Percentiles rank a stretch among this genome's conserved stretches.
phyloP scores from a whole-genome alignment of 1,139 yeast species.

The Geotrichum macrosporum region DNA sequence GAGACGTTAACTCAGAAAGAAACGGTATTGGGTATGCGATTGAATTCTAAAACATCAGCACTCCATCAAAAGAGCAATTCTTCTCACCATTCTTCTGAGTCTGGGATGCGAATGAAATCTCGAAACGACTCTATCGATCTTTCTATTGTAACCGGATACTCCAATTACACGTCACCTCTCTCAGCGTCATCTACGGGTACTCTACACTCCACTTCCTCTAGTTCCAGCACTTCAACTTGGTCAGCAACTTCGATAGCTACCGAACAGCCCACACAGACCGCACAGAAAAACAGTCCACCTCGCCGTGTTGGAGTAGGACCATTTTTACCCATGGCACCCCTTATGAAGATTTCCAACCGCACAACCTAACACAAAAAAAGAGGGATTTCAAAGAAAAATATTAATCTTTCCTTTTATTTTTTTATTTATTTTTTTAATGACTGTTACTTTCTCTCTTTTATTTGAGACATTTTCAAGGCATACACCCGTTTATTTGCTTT shows the following conservation, averaged over 20 bases:
- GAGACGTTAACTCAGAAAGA: too few species aligned
- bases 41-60: too few species aligned
- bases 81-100: not conserved
- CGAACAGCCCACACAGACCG: not conserved
- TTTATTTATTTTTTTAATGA: too few species aligned
- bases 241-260: not conserved
- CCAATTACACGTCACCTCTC: conserved; percentile 2
- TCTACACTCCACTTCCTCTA: not conserved
- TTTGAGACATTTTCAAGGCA: too few species aligned
- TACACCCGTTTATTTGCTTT: too few species aligned
- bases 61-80: too few species aligned
- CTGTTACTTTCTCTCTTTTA: too few species aligned
- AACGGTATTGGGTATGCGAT: too few species aligned
- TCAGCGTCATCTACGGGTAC: conserved; percentile 9
- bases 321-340: conserved; percentile 5
- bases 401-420: too few species aligned
- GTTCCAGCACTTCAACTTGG: conserved; percentile 7
- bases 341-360: too few species aligned
- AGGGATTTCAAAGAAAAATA: too few species aligned
- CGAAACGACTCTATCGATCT: conserved; percentile 5
- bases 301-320: conserved; percentile 12
- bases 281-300: not conserved
- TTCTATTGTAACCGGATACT: not conserved
- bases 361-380: too few species aligned
- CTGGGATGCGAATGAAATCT: not conserved